Base-by-base conservation (phyloP, 805 yeast genomes). In the Saccharomyces paradoxus region DNA sequence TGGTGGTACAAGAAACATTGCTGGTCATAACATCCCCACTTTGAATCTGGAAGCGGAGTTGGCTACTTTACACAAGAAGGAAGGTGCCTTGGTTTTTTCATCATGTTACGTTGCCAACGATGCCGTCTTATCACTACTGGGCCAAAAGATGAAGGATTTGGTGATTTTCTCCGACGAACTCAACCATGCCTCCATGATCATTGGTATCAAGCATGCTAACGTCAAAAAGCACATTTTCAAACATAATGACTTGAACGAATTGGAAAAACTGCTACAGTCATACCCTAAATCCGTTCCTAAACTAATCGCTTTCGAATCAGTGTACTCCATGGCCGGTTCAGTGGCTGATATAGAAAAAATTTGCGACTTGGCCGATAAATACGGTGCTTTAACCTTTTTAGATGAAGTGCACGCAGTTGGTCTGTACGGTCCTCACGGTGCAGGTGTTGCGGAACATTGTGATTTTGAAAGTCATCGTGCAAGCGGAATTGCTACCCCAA, bases 341-440 rank as follows among this genome's bases (percentile, higher is more conserved):
- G 88, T 94, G 55, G 87, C 97, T 41, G 97, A 97, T 51, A 94
- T 94, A 64, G 89, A 86, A 65, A 83, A 81, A 58, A 90, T 94
- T 61, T 92, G 97, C 71, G 96, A 91, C 63, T 79, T 94, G 66
- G 99, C 99, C 46, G 97, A 94, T 53, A 89, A 94, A 74, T 94
- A 94, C 70, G 98, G 98, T 58, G 98, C 98, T 49, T 74, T 94
- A 64, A 94, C 99, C 30, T 94, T 94, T 73, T 77, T 94, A 70
- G 99, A 94, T 71, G 99, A 94, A 73, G 99, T 94, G 41, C 99
- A 94, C 68, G 98, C 99, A 37, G 98, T 94, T 49, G 99, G 99
- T 54, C 81, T 94, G 85, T 94, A 94, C 69, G 99, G 99, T 65
- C 98, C 99, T 56, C 96, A 88, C 65, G 99, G 99, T 68, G 99